Evolutionary conservation across 164 flowering plant species (phyloP), one percentile per base, ranked within the genome.

Genomic region (Macadamia tetraphylla): DNA sequence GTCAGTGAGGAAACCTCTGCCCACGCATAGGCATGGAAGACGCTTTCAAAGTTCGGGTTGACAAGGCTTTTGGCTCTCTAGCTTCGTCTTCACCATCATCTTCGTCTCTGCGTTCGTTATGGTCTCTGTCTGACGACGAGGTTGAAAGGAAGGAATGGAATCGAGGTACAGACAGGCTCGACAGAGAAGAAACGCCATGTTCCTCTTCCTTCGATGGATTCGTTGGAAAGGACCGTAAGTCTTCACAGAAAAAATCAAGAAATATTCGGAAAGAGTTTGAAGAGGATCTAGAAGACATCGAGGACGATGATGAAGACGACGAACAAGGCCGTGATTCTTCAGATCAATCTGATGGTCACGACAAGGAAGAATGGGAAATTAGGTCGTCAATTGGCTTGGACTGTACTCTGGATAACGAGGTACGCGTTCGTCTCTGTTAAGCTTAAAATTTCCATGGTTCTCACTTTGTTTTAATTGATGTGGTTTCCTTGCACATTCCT

Each of bases 341-440:
- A 31, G 49, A 30, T 9, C 49, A 15, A 23, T 8, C 46, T 40
- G 53, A 76, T 6, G 87, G 79, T 51, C 62, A 65, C 49, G 78
- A 76, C 64, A 81, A 80, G 1, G 92, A 88, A n/a, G 87, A 82
- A 30, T 82, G 87, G 89, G 87, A 84, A 60, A 80, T 94, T 60
- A 81, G 84, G 67, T 72, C 82, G 12, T 75, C 82, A 5, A 84
- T 94, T 49, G 99, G 99, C 15, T 49, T 74, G 69, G 99, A 94
- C 46, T 72, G 81, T 48, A 84, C 97, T 60, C 88, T 94, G 0
- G 99, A 94, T 72, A 75, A 74, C 10, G 99, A 94, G 97, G 99
- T 94, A 66, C 13, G 43, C 6, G 56, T 35, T 44, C 43, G n/a
- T 30, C 52, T 35, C 13, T 40, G 1, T 63, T 9, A 52, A 10